A percentile compares a stretch with the other conserved stretches of the same genome.
Evolutionary conservation across 1,139 yeast genomes (phyloP).

Genomic region (Diutina sp.): DNA sequence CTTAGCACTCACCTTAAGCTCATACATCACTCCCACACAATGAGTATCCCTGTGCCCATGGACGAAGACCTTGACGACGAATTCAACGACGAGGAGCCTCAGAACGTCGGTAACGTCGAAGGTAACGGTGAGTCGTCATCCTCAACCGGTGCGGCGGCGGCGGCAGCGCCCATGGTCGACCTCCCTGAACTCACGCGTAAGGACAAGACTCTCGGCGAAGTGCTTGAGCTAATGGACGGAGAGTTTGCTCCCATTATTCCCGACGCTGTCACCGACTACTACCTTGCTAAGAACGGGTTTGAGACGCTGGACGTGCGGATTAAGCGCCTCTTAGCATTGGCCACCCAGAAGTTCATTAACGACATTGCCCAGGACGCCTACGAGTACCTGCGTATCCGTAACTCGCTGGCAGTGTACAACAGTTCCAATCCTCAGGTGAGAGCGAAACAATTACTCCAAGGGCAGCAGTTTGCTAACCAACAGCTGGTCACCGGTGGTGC

Average conservation of each 20-base stretch:
- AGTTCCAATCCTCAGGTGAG: slow-evolving; percentile 80
- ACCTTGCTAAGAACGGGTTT: slow-evolving; percentile 80
- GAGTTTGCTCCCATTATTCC: slow-evolving; percentile 95
- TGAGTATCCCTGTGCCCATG: background rate
- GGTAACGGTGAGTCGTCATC: background rate
- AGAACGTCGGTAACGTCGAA: background rate
- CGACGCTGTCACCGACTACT: slow-evolving; percentile 94
- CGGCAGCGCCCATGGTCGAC: slow-evolving; percentile 22
- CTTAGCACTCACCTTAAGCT: background rate
- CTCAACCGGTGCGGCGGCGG: background rate
- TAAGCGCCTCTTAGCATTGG: slow-evolving; percentile 78
- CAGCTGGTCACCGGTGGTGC: slow-evolving; percentile 26
- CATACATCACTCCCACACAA: background rate
- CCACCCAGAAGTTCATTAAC: slow-evolving; percentile 89
- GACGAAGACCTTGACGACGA: slow-evolving; percentile 4
- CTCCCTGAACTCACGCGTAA: slow-evolving; percentile 66
- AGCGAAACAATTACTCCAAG: slow-evolving; percentile 65
- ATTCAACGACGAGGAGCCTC: slow-evolving; percentile 3
- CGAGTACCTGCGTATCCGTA: slow-evolving; percentile 85
- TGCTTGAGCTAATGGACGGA: slow-evolving; percentile 72
- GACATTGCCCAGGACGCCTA: slow-evolving; percentile 96
- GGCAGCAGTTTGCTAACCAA: slow-evolving; percentile 44
- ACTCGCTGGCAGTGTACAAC: slow-evolving; percentile 69
- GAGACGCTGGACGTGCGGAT: slow-evolving; percentile 70
- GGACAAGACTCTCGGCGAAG: slow-evolving; percentile 80